These are phyloP conservation scores for Cutaneotrichosporon sp. DNA, from an alignment of 1,284 basidiomycete genomes.

Conservation along the genomic window DNA sequence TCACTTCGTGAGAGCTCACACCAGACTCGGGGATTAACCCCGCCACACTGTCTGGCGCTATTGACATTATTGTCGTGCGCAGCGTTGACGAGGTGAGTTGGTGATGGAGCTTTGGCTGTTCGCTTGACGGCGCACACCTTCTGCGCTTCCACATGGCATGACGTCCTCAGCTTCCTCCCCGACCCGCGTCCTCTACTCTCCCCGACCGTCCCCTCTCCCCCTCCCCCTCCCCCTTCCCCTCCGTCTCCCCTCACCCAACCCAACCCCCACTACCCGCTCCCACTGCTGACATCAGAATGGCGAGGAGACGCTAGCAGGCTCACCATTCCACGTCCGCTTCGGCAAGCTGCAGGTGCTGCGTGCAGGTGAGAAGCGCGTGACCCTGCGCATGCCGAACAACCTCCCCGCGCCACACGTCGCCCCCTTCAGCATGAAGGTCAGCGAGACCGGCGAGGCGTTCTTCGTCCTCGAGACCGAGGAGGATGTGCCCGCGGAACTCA, in stretches of 20 bases:
- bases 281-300: constrained; percentile 35
- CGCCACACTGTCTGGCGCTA: constrained; percentile 89
- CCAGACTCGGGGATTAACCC: constrained; percentile 70
- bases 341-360: constrained; percentile 96
- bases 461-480: constrained; percentile 97
- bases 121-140: too few relatives aligned
- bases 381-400: constrained; percentile 63
- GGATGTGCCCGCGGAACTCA: constrained; percentile 86
- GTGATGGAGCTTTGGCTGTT: too few relatives aligned
- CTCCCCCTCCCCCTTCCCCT: too few relatives aligned
- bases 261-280: neutral
- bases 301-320: constrained; percentile 73
- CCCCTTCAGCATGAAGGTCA: constrained; percentile 98
- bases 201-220: too few relatives aligned
- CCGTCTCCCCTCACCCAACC: neutral
- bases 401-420: constrained; percentile 50
- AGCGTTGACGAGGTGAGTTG: constrained; percentile 61
- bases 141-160: too few relatives aligned
- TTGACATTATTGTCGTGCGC: constrained; percentile 93
- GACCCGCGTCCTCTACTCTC: too few relatives aligned
- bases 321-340: constrained; percentile 97
- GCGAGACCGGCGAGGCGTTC: constrained; percentile 97
- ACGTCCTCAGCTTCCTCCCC: too few relatives aligned
- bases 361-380: constrained; percentile 92
- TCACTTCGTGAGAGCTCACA: neutral